Conservation (phyloP, 345 rosid species). For the Lepidium aucheri region DNA sequence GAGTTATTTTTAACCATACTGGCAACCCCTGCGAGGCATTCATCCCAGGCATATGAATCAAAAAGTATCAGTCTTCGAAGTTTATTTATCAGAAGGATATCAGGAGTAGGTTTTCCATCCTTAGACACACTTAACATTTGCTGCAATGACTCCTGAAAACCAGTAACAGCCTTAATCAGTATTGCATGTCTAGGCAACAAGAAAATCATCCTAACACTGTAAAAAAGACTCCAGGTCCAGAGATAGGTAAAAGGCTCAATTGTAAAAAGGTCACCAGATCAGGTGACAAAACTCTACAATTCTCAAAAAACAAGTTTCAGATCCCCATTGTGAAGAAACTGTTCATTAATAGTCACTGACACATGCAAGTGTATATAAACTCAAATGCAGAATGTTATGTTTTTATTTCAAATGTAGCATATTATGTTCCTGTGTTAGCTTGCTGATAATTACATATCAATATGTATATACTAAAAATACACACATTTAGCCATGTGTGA, state of each 20-base stretch:
- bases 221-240: background rate
- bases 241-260: background rate
- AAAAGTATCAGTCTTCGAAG: constrained; percentile 67
- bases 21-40: constrained; percentile 52
- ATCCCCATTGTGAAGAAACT: background rate
- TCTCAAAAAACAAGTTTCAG: background rate
- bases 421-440: background rate
- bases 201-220: background rate
- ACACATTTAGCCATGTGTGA: background rate
- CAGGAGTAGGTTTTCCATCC: constrained; percentile 50
- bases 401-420: background rate
- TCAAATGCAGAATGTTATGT: background rate
- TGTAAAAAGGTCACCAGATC: background rate
- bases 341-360: background rate
- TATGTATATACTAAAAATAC: background rate
- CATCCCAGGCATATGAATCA: constrained; percentile 83
- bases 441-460: background rate
- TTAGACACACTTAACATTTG: constrained; percentile 39
- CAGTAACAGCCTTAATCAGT: constrained; percentile 6
- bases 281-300: background rate
- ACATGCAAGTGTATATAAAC: constrained; percentile 7
- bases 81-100: constrained; percentile 78
- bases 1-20: constrained; percentile 37
- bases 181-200: background rate
- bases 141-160: constrained; percentile 49